Evolutionary conservation across 345 rosid species (phyloP).

Genomic region (Gossypium longicalyx): DNA sequence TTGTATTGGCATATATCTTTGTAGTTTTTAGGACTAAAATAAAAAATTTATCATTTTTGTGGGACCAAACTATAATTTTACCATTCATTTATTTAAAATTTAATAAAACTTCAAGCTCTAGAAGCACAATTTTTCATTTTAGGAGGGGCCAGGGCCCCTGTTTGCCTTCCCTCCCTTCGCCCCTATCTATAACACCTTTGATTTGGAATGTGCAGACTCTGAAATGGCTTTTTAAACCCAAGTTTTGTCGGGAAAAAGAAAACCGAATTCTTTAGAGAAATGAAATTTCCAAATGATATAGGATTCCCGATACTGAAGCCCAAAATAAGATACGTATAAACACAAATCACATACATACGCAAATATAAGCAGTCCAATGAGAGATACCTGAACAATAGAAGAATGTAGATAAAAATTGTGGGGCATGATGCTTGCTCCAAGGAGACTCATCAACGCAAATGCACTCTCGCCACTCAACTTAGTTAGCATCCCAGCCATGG

Average conservation of each 20-base stretch:
- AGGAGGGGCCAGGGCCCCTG: too few relatives aligned
- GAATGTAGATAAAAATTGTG: conserved; percentile 98
- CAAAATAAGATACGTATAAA: background rate
- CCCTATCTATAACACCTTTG: too few relatives aligned
- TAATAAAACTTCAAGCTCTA: too few relatives aligned
- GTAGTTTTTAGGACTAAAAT: too few relatives aligned
- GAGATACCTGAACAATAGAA: conserved; percentile 66
- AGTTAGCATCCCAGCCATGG: conserved; percentile 49
- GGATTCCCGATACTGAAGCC: background rate
- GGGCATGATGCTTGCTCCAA: conserved; percentile 95
- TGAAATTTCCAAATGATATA: background rate
- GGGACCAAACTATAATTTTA: too few relatives aligned
- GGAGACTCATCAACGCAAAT: conserved; percentile 86
- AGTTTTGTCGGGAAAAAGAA: background rate
- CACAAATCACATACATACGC: background rate
- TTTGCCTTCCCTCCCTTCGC: too few relatives aligned
- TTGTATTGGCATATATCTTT: too few relatives aligned
- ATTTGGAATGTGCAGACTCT: background rate
- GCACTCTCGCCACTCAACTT: conserved; percentile 70
- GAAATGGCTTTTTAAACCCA: background rate
- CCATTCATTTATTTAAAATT: too few relatives aligned
- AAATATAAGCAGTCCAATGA: background rate
- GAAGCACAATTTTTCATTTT: too few relatives aligned
- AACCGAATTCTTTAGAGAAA: background rate
- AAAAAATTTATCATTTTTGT: too few relatives aligned